These are phyloP conservation scores for Anisodus acutangulus DNA, from an alignment of 257 asterid genomes.

Conservation along the genomic window DNA sequence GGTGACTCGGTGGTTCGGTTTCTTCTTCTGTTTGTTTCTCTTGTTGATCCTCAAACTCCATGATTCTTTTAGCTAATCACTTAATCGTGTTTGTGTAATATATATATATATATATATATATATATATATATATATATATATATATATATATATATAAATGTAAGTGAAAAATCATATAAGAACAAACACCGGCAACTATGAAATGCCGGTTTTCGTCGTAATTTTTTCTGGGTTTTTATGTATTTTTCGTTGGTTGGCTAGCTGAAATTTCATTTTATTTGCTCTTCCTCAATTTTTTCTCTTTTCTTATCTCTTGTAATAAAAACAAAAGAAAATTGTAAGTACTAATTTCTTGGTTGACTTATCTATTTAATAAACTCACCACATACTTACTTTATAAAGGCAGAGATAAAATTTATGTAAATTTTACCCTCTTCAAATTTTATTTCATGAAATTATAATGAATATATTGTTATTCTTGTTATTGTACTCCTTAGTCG, in stretches of 20 bases:
- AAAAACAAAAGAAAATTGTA: too few species aligned
- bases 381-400: too few species aligned
- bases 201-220: conserved; percentile 21
- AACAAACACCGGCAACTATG: conserved; percentile 33
- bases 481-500: too few species aligned
- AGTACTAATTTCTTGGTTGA: background rate
- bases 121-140: background rate
- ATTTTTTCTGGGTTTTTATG: background rate
- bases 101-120: background rate
- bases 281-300: too few species aligned
- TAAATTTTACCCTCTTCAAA: too few species aligned
- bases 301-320: too few species aligned
- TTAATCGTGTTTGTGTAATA: background rate
- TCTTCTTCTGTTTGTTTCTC: conserved; percentile 10
- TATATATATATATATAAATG: background rate
- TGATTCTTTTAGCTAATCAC: background rate
- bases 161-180: background rate
- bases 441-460: too few species aligned
- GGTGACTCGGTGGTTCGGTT: too few species aligned
- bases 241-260: background rate
- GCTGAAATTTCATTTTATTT: too few species aligned
- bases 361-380: too few species aligned
- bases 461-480: too few species aligned
- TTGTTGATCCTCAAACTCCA: conserved; percentile 44
- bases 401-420: too few species aligned